phyloP scores from a whole-genome alignment of 768 basidiomycete species.

The Amanita muscaria region DNA sequence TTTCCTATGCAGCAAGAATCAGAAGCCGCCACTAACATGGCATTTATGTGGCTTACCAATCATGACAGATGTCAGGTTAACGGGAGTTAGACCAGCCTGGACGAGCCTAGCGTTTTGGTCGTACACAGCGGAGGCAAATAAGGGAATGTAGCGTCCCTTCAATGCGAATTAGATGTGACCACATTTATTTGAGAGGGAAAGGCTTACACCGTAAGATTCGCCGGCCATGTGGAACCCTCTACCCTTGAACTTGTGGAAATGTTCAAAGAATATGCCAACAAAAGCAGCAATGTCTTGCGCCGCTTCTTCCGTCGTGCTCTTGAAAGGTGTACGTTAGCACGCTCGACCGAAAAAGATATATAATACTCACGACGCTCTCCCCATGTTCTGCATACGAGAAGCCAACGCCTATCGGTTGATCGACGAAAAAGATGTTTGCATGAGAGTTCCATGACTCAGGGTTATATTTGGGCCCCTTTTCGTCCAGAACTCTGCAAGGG shows the following conservation, averaged over 20 bases:
- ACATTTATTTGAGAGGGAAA: background rate
- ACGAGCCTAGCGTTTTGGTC: conserved; percentile 57
- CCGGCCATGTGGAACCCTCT: conserved; percentile 58
- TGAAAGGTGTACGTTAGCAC: background rate
- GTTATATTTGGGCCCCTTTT: conserved; percentile 43
- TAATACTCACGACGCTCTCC: conserved; percentile 40
- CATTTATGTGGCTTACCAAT: conserved; percentile 38
- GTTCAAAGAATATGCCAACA: conserved; percentile 64
- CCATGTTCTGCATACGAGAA: conserved; percentile 61
- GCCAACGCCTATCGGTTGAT: conserved; percentile 54
- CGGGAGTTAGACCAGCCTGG: conserved; percentile 41
- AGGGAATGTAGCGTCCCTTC: conserved; percentile 61
- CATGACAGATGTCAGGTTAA: conserved; percentile 66
- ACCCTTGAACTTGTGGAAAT: conserved; percentile 64
- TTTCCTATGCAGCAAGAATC: conserved; percentile 34
- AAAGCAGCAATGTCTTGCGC: conserved; percentile 66
- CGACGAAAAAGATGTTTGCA: conserved; percentile 55
- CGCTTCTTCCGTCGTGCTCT: conserved; percentile 60
- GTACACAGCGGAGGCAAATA: conserved; percentile 69
- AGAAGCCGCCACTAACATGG: background rate
- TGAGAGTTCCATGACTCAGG: conserved; percentile 62
- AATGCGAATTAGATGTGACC: background rate
- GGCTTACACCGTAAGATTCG: conserved; percentile 67
- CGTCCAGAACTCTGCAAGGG: conserved; percentile 54
- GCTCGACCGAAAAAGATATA: background rate